A percentile compares a stretch with the other conserved stretches of the same genome.
Conservation (phyloP, 169 alveolate genomes). For the Eimeria tenella region DNA sequence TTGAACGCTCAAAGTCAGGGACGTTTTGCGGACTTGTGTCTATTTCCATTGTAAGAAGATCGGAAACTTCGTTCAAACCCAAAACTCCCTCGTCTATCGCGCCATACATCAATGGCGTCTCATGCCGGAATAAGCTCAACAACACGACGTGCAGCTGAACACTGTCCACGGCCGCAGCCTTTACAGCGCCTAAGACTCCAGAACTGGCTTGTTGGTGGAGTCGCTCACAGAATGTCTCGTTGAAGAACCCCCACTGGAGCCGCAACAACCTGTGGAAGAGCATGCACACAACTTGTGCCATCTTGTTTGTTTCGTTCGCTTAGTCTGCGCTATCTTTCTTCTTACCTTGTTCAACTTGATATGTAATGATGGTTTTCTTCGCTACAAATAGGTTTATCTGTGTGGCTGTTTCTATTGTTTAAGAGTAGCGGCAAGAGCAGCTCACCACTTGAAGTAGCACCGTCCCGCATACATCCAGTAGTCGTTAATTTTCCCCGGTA, state of each 20-base stretch:
- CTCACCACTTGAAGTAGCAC: constrained; percentile 64
- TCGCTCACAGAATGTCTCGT: constrained; percentile 46
- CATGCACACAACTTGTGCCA: not conserved
- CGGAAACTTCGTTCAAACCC: not conserved
- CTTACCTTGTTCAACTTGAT: not conserved
- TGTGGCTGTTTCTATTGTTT: not conserved
- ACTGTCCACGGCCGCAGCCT: not conserved
- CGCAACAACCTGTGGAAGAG: not conserved
- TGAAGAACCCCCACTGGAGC: not conserved
- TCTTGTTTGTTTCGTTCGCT: too few species aligned
- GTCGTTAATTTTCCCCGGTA: constrained; percentile 7
- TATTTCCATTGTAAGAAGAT: not conserved
- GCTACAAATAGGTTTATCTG: not conserved
- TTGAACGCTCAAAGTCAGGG: constrained; percentile 24
- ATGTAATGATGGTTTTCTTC: not conserved
- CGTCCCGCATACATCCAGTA: constrained; percentile 34
- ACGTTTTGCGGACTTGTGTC: constrained; percentile 14
- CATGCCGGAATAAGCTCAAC: not conserved
- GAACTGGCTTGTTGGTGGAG: not conserved
- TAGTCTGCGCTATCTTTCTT: not conserved
- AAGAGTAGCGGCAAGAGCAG: not conserved
- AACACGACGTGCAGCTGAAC: constrained; percentile 15
- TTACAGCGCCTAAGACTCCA: not conserved
- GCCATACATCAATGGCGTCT: constrained; percentile 8
- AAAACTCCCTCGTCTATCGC: not conserved